phyloP scores from a whole-genome alignment of 345 rosid species.

The Cardamine resedifolia region DNA sequence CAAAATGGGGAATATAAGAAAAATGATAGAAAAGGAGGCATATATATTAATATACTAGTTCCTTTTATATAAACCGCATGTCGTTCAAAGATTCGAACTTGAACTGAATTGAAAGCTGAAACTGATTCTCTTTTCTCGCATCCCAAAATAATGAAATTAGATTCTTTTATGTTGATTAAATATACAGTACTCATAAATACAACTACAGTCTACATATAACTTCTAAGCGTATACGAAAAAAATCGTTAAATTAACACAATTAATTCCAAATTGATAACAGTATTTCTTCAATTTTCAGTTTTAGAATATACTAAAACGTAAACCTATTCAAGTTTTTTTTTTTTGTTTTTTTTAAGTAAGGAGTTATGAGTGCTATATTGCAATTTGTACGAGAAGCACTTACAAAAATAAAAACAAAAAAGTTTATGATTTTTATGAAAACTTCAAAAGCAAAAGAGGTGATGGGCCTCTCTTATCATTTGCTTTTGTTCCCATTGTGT shows the following conservation, averaged over 20 bases:
- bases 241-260: not conserved
- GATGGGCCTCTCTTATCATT: constrained; percentile 19
- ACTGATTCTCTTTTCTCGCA: constrained; percentile 20
- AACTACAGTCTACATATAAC: not conserved
- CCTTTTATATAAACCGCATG: constrained; percentile 40
- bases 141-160: not conserved
- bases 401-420: not conserved
- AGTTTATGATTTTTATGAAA: not conserved
- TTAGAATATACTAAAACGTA: not conserved
- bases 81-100: constrained; percentile 39
- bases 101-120: constrained; percentile 24
- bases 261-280: not conserved
- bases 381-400: not conserved
- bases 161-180: constrained; percentile 15
- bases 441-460: constrained; percentile 16
- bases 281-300: not conserved
- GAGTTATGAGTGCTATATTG: not conserved
- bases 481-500: constrained; percentile 40
- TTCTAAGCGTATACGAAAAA: not conserved
- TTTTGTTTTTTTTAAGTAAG: not conserved
- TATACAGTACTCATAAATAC: not conserved
- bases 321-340: no score
- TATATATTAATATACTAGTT: constrained; percentile 26
- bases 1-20: constrained; percentile 27
- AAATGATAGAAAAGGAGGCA: constrained; percentile 23